phyloP scores from a whole-genome alignment of 2,329 filamentous ascomycete species.

The Diaporthe sp. region DNA sequence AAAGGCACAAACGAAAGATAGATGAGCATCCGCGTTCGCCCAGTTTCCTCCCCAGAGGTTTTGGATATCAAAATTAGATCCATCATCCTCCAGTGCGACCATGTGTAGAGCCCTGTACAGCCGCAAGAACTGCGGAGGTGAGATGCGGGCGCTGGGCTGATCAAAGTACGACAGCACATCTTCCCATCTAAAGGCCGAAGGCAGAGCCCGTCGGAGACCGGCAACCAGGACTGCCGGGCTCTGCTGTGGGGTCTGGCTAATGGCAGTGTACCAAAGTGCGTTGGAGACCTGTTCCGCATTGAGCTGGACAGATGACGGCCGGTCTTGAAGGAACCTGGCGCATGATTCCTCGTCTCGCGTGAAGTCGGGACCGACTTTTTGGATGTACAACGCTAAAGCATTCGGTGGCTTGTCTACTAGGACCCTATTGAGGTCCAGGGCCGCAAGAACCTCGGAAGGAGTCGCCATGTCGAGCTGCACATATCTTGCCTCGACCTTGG shows the following conservation, averaged over 20 bases:
- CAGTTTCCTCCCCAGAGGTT: constrained; percentile 90
- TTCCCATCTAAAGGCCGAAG: constrained; percentile 74
- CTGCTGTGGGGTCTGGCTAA: constrained; percentile 66
- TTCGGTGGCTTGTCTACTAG: constrained; percentile 68
- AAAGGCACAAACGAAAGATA: constrained; percentile 94
- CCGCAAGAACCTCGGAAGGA: constrained; percentile 77
- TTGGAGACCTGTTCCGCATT: constrained; percentile 85
- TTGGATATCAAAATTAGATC: constrained; percentile 80
- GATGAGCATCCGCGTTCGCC: constrained; percentile 86
- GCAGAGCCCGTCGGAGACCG: constrained; percentile 70
- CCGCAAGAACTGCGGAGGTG: constrained; percentile 81
- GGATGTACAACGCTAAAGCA: constrained; percentile 73
- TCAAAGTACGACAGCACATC: constrained; percentile 85
- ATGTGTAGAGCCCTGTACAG: constrained; percentile 84
- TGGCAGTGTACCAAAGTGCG: constrained; percentile 75
- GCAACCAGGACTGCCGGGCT: constrained; percentile 68
- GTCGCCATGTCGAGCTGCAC: constrained; percentile 70
- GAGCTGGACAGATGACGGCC: constrained; percentile 68
- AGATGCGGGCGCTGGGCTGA: constrained; percentile 78
- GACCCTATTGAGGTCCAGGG: constrained; percentile 75
- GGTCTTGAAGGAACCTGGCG: constrained; percentile 62
- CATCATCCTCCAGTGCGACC: constrained; percentile 70
- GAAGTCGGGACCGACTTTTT: constrained; percentile 78
- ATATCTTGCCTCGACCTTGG: constrained; percentile 76
- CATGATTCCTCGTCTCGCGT: constrained; percentile 81